Conservation (phyloP, 2,329 filamentous ascomycete genomes). For the Fusarium foetens region DNA sequence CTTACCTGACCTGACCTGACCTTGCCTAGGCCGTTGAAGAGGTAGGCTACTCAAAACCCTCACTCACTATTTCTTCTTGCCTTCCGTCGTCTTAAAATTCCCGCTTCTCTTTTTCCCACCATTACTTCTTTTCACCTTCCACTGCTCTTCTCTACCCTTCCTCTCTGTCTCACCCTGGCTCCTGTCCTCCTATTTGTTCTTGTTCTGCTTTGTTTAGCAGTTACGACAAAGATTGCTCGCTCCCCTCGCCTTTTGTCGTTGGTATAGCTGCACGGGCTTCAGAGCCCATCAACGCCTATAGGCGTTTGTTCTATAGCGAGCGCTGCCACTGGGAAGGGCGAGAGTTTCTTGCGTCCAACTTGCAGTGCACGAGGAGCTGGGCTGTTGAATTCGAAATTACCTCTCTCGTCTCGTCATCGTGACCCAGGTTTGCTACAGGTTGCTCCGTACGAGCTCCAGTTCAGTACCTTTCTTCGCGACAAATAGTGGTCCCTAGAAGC, state of each 20-base stretch:
- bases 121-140: constrained; percentile 27
- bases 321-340: constrained; percentile 32
- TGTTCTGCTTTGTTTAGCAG: constrained; percentile 30
- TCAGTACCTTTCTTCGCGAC: background rate
- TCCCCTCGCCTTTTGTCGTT: constrained; percentile 23
- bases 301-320: constrained; percentile 33
- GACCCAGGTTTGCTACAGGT: constrained; percentile 6
- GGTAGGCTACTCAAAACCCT: constrained; percentile 39
- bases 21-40: background rate
- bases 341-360: background rate
- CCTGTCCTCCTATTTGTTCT: background rate
- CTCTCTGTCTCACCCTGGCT: background rate
- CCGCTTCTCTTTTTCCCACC: constrained; percentile 39
- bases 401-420: constrained; percentile 12
- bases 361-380: background rate
- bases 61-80: constrained; percentile 33
- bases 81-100: constrained; percentile 43
- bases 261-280: constrained; percentile 35
- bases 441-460: constrained; percentile 1
- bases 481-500: constrained; percentile 25
- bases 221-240: constrained; percentile 30
- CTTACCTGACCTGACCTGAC: background rate
- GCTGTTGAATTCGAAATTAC: background rate
- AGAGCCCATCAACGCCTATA: constrained; percentile 40
- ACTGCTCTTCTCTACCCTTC: constrained; percentile 1